phyloP scores from a whole-genome alignment of 1,139 yeast species.

The Nakaseomyces uthaithaninus region DNA sequence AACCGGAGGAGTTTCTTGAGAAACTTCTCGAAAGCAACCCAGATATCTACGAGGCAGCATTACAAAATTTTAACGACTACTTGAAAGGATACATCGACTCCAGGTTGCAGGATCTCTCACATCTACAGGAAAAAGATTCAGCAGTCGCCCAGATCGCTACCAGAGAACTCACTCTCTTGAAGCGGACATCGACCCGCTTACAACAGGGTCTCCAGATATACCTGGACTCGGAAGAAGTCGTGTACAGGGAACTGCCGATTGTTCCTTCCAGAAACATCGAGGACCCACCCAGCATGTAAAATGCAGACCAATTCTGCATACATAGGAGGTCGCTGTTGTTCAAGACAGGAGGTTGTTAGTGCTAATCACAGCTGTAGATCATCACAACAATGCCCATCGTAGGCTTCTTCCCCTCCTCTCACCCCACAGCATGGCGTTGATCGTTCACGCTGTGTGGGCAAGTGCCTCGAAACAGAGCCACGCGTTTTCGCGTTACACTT shows the following conservation, averaged over 20 bases:
- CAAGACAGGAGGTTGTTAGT: too few relatives aligned
- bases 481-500: slow-evolving; percentile 1
- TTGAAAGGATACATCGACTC: not conserved
- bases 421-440: too few relatives aligned
- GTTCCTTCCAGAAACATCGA: slow-evolving; percentile 2
- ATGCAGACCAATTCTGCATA: too few relatives aligned
- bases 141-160: not conserved
- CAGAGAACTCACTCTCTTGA: not conserved
- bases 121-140: not conserved
- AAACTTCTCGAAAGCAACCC: not conserved
- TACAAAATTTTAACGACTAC: not conserved
- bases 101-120: not conserved
- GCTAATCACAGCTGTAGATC: too few relatives aligned
- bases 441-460: too few relatives aligned
- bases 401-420: too few relatives aligned
- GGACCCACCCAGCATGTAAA: not conserved
- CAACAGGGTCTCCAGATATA: not conserved
- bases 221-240: not conserved
- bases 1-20: not conserved
- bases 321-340: too few relatives aligned
- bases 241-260: not conserved
- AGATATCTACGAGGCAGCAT: not conserved
- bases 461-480: too few relatives aligned
- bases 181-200: not conserved
- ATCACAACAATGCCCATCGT: too few relatives aligned